Conservation (phyloP, 352 stramenopile genomes). For the Globisporangium irregulare region DNA sequence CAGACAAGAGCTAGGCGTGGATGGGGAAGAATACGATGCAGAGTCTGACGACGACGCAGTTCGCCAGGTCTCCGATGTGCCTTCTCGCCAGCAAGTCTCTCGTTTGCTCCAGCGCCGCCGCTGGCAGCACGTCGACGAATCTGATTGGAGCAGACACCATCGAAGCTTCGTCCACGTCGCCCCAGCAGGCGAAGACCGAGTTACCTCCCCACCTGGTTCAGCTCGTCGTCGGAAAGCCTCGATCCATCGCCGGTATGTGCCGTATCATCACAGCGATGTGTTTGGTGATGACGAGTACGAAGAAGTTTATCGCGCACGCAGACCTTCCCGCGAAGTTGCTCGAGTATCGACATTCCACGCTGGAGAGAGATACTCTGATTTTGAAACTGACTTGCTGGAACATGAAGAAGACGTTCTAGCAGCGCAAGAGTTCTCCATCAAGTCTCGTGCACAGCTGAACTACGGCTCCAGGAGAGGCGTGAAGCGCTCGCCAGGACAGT, state of each 20-base stretch:
- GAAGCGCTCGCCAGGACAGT: not conserved
- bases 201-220: not conserved
- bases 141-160: constrained; percentile 10
- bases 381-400: constrained; percentile 12
- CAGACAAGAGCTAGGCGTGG: constrained; percentile 2
- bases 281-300: constrained; percentile 2
- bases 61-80: not conserved
- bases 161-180: constrained; percentile 7
- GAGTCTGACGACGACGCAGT: not conserved
- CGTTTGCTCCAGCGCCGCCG: constrained; percentile 3
- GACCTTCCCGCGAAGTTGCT: not conserved
- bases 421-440: constrained; percentile 9
- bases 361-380: constrained; percentile 6
- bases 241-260: constrained; percentile 8
- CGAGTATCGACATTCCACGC: not conserved
- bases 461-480: constrained; percentile 6
- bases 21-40: constrained; percentile 2
- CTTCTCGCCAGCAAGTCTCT: constrained; percentile 5
- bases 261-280: constrained; percentile 1
- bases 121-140: constrained; percentile 13
- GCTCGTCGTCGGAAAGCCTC: not conserved
- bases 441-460: not conserved
- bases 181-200: constrained; percentile 1
- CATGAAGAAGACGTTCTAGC: constrained; percentile 16
- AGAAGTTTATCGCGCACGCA: not conserved